Conservation (phyloP, 345 rosid genomes). For the Lagerstroemia speciosa region DNA sequence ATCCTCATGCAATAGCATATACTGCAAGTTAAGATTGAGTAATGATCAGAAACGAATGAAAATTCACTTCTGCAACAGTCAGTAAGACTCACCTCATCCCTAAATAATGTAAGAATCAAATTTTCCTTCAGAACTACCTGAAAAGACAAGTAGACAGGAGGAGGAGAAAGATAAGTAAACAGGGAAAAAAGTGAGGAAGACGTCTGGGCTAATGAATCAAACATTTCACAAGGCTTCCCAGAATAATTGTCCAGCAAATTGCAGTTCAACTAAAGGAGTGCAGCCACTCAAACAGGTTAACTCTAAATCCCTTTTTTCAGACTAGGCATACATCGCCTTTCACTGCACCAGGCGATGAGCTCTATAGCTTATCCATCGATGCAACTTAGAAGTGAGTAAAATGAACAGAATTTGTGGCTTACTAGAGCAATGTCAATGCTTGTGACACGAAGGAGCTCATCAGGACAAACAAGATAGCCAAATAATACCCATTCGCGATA, state of each 20-base stretch:
- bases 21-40: slow-evolving; percentile 43
- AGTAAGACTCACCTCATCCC: slow-evolving; percentile 73
- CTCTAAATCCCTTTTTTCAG: not conserved
- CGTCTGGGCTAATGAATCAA: not conserved
- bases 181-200: not conserved
- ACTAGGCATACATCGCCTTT: not conserved
- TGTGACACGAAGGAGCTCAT: slow-evolving; percentile 95
- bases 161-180: not conserved
- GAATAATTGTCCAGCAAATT: not conserved
- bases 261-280: not conserved
- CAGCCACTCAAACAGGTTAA: not conserved
- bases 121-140: slow-evolving; percentile 96
- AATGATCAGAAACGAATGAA: slow-evolving; percentile 20
- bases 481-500: slow-evolving; percentile 95
- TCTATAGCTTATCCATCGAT: not conserved
- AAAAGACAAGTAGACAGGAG: slow-evolving; percentile 1
- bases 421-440: slow-evolving; percentile 98
- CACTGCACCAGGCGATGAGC: not conserved
- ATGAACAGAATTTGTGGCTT: slow-evolving; percentile 11
- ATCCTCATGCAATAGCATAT: slow-evolving; percentile 78
- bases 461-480: slow-evolving; percentile 98
- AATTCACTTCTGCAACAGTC: slow-evolving; percentile 1
- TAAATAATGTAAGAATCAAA: slow-evolving; percentile 69
- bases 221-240: not conserved
- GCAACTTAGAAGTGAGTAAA: slow-evolving; percentile 7